Evolutionary conservation across 352 stramenopile species (phyloP).

Genomic region (Phytophthora nicotianae): DNA sequence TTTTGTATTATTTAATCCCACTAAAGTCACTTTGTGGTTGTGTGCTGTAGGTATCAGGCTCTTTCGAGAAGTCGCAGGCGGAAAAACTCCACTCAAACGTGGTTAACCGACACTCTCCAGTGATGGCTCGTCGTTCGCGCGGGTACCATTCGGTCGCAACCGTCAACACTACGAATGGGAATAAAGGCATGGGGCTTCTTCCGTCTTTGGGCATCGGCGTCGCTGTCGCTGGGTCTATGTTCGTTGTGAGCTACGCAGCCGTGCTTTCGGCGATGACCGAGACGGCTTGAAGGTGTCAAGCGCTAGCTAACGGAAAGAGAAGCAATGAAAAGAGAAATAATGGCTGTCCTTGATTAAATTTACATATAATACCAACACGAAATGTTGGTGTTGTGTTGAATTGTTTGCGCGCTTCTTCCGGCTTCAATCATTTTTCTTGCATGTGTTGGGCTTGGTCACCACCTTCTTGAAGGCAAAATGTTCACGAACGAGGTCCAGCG

Average conservation of each 20-base stretch:
- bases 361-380: slow-evolving; percentile 16
- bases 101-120: slow-evolving; percentile 29
- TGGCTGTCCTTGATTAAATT: slow-evolving; percentile 7
- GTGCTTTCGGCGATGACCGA: slow-evolving; percentile 45
- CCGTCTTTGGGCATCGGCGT: slow-evolving; percentile 32
- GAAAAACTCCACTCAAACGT: slow-evolving; percentile 48
- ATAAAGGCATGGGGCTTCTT: slow-evolving; percentile 24
- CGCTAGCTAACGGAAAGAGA: slow-evolving; percentile 1
- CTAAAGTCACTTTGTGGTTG: not conserved
- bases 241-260: slow-evolving; percentile 47
- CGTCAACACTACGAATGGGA: not conserved
- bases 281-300: slow-evolving; percentile 11
- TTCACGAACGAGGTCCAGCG: slow-evolving; percentile 58
- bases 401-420: slow-evolving; percentile 1
- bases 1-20: not conserved
- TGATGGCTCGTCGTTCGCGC: slow-evolving; percentile 12
- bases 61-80: slow-evolving; percentile 42
- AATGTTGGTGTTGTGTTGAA: slow-evolving; percentile 3
- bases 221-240: slow-evolving; percentile 38
- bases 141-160: not conserved
- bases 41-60: slow-evolving; percentile 37
- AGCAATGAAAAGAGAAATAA: slow-evolving; percentile 1
- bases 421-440: slow-evolving; percentile 43
- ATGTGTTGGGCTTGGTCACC: slow-evolving; percentile 18
- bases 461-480: slow-evolving; percentile 37